These are phyloP conservation scores for Rhodotorula graminis DNA, from an alignment of 768 basidiomycete species.

Conservation along the genomic window DNA sequence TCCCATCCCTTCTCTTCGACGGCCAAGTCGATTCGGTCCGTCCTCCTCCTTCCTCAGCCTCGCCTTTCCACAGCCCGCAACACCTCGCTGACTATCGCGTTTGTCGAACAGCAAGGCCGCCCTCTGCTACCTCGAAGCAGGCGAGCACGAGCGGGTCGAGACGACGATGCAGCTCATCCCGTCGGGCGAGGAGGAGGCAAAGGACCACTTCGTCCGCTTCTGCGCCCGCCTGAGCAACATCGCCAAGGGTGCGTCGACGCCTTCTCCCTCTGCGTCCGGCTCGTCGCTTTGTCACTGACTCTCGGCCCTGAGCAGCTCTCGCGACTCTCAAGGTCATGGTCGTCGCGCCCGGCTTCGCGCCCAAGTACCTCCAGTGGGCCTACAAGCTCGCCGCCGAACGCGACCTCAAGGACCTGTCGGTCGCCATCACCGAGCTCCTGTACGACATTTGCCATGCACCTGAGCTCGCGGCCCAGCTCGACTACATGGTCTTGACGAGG, in stretches of 20 bases:
- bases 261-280: too few species aligned
- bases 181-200: neutral
- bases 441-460: too few species aligned
- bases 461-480: neutral
- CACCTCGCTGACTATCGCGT: too few species aligned
- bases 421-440: neutral
- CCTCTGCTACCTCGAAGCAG: neutral
- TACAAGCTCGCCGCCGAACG: conserved; percentile 9
- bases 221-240: neutral
- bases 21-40: conserved; percentile 8
- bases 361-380: conserved; percentile 11
- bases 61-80: too few species aligned
- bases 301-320: neutral
- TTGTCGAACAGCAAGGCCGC: conserved; percentile 2
- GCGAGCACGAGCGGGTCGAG: neutral
- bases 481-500: conserved; percentile 1
- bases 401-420: neutral
- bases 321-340: neutral
- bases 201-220: conserved; percentile 21
- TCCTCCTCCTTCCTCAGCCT: neutral
- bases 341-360: conserved; percentile 4
- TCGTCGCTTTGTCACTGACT: rapidly evolving
- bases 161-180: neutral
- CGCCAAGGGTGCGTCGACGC: neutral
- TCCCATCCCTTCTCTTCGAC: neutral